Evolutionary conservation across 1,284 basidiomycete genomes (phyloP).

Genomic region (Abortiporus biennis): DNA sequence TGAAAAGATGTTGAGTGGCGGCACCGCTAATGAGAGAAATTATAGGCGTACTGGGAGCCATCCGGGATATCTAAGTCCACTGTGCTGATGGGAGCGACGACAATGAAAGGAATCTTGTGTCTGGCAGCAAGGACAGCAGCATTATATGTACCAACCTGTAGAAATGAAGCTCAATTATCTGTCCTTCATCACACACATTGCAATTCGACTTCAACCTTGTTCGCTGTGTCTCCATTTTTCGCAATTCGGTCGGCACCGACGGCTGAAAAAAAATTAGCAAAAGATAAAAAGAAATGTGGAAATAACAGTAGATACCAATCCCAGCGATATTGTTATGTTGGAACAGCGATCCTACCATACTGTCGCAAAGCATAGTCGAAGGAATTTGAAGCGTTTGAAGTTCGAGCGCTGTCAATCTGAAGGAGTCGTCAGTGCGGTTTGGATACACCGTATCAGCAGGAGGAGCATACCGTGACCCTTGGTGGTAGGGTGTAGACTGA

Average conservation of each 20-base stretch:
- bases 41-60: slow-evolving; percentile 55
- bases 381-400: slow-evolving; percentile 78
- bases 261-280: slow-evolving; percentile 30
- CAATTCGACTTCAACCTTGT: slow-evolving; percentile 55
- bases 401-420: slow-evolving; percentile 83
- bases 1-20: slow-evolving; percentile 22
- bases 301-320: slow-evolving; percentile 51
- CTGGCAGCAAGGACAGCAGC: slow-evolving; percentile 83
- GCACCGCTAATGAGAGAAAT: neutral
- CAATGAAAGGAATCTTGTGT: slow-evolving; percentile 84
- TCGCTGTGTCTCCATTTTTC: slow-evolving; percentile 88
- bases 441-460: neutral
- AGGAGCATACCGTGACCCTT: slow-evolving; percentile 64
- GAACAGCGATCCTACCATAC: slow-evolving; percentile 90
- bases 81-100: slow-evolving; percentile 86
- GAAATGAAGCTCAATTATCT: slow-evolving; percentile 5
- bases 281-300: slow-evolving; percentile 1
- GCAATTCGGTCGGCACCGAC: slow-evolving; percentile 87
- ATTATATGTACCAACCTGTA: slow-evolving; percentile 84
- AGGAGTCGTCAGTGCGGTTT: neutral
- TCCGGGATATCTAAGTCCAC: slow-evolving; percentile 77
- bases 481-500: slow-evolving; percentile 91
- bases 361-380: slow-evolving; percentile 92
- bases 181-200: neutral
- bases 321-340: slow-evolving; percentile 83